These are phyloP conservation scores for Rhynchosporium secalis DNA, from an alignment of 2,329 filamentous ascomycete genomes.

Conservation along the genomic window DNA sequence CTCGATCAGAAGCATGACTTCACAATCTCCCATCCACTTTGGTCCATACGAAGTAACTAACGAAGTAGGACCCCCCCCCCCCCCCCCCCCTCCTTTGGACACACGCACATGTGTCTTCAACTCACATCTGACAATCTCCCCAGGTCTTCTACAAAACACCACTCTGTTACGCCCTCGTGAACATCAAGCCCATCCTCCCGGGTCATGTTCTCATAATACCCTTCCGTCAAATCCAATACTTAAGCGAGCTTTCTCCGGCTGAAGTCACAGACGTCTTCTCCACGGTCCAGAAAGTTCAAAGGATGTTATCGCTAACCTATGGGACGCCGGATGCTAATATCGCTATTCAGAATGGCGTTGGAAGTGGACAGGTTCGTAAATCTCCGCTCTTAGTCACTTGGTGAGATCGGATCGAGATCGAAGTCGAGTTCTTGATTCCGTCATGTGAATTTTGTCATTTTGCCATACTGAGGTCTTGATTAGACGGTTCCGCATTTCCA, in stretches of 20 bases:
- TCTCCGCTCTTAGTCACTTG: too few relatives aligned
- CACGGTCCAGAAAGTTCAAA: conserved; percentile 80
- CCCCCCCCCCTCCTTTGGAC: too few relatives aligned
- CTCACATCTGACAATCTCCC: not conserved
- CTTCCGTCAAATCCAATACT: conserved; percentile 63
- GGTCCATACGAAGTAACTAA: conserved; percentile 74
- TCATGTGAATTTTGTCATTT: too few relatives aligned
- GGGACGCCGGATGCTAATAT: conserved; percentile 68
- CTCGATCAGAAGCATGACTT: conserved; percentile 14
- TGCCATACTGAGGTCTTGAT: too few relatives aligned
- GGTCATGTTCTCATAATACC: conserved; percentile 93
- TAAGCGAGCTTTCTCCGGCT: conserved; percentile 45
- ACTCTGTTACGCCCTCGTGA: conserved; percentile 84
- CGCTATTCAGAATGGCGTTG: conserved; percentile 88
- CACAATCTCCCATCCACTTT: conserved; percentile 58
- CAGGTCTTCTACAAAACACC: conserved; percentile 86
- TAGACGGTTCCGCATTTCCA: too few relatives aligned
- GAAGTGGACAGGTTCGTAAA: conserved; percentile 76
- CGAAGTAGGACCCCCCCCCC: conserved; percentile 55
- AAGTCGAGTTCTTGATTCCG: too few relatives aligned
- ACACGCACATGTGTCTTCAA: too few relatives aligned
- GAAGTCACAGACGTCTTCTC: conserved; percentile 72
- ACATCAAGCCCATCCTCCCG: conserved; percentile 89
- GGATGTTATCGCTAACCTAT: conserved; percentile 65
- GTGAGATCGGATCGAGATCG: too few relatives aligned